These are phyloP conservation scores for Backusella australiensis DNA, from an alignment of 192 early-diverging fungal species.

Conservation along the genomic window DNA sequence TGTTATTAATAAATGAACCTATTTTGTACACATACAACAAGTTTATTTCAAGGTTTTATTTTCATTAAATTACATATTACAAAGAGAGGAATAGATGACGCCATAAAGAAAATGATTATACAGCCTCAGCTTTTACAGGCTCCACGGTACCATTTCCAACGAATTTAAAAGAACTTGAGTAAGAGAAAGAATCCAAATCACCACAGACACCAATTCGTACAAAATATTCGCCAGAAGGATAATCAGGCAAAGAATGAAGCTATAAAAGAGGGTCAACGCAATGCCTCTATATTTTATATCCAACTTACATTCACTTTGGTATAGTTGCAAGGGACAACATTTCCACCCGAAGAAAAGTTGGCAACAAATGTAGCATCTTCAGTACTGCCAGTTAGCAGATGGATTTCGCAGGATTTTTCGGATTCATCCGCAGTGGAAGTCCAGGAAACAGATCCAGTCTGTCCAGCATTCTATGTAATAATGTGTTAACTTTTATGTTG, in stretches of 20 bases:
- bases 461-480: slow-evolving; percentile 11
- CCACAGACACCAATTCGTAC: slow-evolving; percentile 25
- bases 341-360: slow-evolving; percentile 11
- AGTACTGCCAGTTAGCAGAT: slow-evolving; percentile 23
- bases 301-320: slow-evolving; percentile 21
- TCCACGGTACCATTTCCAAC: slow-evolving; percentile 25
- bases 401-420: slow-evolving; percentile 18
- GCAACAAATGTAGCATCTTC: slow-evolving; percentile 33
- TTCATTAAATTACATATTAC: neutral
- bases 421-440: neutral
- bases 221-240: slow-evolving; percentile 24
- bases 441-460: slow-evolving; percentile 24
- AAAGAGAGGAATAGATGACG: neutral
- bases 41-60: neutral
- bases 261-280: neutral
- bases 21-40: neutral
- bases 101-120: neutral
- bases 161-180: slow-evolving; percentile 32
- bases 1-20: neutral
- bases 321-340: slow-evolving; percentile 16
- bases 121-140: neutral
- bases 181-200: neutral
- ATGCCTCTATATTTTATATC: neutral
- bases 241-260: slow-evolving; percentile 24
- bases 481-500: neutral